phyloP scores from a whole-genome alignment of 2,329 filamentous ascomycete genomes.

The Didymella pomorum region DNA sequence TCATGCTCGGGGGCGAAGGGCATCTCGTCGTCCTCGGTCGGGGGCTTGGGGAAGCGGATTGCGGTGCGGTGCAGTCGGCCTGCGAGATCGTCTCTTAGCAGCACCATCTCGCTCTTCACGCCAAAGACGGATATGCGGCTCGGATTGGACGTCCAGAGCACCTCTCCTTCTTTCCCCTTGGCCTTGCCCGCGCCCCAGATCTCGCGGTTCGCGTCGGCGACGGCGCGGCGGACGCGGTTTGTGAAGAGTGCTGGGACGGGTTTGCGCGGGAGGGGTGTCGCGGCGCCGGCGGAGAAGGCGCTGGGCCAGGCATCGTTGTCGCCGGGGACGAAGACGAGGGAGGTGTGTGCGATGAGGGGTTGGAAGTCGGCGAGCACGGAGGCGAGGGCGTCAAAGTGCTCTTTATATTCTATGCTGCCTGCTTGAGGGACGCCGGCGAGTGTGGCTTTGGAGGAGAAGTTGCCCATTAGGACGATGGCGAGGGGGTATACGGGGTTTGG shows the following conservation, averaged over 20 bases:
- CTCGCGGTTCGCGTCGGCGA: slow-evolving; percentile 79
- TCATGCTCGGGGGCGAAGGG: slow-evolving; percentile 50
- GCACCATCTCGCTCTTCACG: slow-evolving; percentile 82
- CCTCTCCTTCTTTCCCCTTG: slow-evolving; percentile 69
- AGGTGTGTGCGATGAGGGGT: slow-evolving; percentile 76
- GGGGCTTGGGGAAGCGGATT: slow-evolving; percentile 69
- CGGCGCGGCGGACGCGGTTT: slow-evolving; percentile 80
- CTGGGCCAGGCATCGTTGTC: slow-evolving; percentile 98
- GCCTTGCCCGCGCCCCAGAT: slow-evolving; percentile 56
- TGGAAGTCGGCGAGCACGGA: slow-evolving; percentile 84
- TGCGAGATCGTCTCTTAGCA: slow-evolving; percentile 88
- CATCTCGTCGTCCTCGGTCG: slow-evolving; percentile 8
- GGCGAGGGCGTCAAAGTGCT: slow-evolving; percentile 89
- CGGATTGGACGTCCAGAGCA: slow-evolving; percentile 90
- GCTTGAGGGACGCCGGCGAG: slow-evolving; percentile 72
- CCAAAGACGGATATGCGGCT: slow-evolving; percentile 84
- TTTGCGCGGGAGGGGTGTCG: slow-evolving; percentile 73
- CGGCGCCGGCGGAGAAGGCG: slow-evolving; percentile 78
- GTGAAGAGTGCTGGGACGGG: slow-evolving; percentile 89
- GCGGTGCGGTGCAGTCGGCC: slow-evolving; percentile 78
- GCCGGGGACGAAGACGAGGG: slow-evolving; percentile 91
- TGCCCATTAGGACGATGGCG: slow-evolving; percentile 83
- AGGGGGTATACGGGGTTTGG: slow-evolving; percentile 72
- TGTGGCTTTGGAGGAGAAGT: slow-evolving; percentile 71
- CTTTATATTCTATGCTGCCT: slow-evolving; percentile 95